Percentiles rank a stretch among this genome's conserved stretches.
phyloP scores from a whole-genome alignment of 2,329 filamentous ascomycete species.

The Penicillium occitanis region DNA sequence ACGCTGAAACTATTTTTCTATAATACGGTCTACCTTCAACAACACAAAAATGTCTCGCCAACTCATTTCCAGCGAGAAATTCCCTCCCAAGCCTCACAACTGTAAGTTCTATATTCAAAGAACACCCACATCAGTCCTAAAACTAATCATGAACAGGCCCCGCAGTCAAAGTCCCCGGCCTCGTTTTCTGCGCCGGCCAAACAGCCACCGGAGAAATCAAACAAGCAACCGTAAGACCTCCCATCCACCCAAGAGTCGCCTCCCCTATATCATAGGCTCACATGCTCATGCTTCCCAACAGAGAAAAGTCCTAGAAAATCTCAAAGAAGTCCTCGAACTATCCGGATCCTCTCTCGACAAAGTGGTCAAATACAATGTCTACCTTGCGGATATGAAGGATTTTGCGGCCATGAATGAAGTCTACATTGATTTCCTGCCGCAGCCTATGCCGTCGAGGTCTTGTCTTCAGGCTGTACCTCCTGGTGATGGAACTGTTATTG shows the following conservation, averaged over 20 bases:
- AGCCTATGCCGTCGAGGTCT: constrained; percentile 46
- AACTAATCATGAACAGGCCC: constrained; percentile 32
- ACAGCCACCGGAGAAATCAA: constrained; percentile 53
- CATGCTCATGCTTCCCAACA: constrained; percentile 15
- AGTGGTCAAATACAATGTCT: constrained; percentile 64
- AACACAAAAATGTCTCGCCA: constrained; percentile 43
- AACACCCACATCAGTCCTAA: neutral
- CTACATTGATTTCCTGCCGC: constrained; percentile 41
- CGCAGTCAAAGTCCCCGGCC: constrained; percentile 47
- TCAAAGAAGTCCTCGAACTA: constrained; percentile 43
- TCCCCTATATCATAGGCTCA: neutral
- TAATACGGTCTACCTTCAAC: neutral
- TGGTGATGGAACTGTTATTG: constrained; percentile 44
- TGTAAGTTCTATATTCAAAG: constrained; percentile 31
- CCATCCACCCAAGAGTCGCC: neutral
- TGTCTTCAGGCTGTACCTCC: constrained; percentile 44
- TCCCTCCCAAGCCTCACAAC: constrained; percentile 50
- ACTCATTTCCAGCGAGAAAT: constrained; percentile 50
- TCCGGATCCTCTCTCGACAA: constrained; percentile 60
- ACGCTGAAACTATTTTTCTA: neutral
- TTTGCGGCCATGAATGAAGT: constrained; percentile 25
- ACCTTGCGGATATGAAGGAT: constrained; percentile 61
- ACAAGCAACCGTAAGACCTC: constrained; percentile 44
- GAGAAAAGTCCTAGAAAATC: constrained; percentile 47
- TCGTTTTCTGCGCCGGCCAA: constrained; percentile 51